phyloP scores from a whole-genome alignment of 2,329 filamentous ascomycete species.

The Colletotrichum destructivum region DNA sequence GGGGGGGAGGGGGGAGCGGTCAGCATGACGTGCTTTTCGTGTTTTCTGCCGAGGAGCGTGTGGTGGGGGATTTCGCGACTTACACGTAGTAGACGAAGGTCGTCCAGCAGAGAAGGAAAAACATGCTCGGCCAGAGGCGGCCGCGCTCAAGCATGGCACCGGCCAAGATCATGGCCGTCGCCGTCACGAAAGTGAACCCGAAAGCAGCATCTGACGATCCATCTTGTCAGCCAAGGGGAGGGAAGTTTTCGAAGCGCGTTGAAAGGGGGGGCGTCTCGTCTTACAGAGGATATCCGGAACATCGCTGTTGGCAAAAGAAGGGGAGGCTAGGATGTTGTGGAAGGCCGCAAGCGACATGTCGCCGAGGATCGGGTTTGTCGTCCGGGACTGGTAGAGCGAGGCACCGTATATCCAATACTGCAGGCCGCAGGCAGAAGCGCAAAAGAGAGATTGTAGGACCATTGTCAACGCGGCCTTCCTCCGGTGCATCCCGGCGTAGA shows the following conservation, averaged over 20 bases:
- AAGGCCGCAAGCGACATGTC: slow-evolving; percentile 55
- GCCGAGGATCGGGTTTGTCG: slow-evolving; percentile 53
- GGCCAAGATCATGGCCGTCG: slow-evolving; percentile 57
- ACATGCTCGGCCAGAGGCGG: slow-evolving; percentile 63
- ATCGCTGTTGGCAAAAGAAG: slow-evolving; percentile 54
- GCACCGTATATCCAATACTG: slow-evolving; percentile 65
- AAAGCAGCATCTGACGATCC: slow-evolving; percentile 49
- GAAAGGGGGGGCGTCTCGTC: neutral
- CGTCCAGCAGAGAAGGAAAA: slow-evolving; percentile 76
- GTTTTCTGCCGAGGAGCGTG: no score
- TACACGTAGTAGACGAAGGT: slow-evolving; percentile 73
- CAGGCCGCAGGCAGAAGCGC: slow-evolving; percentile 60
- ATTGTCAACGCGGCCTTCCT: slow-evolving; percentile 59
- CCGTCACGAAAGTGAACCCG: slow-evolving; percentile 56
- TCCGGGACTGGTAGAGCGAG: slow-evolving; percentile 57
- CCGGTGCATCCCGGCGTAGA: slow-evolving; percentile 57
- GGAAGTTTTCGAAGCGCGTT: no score
- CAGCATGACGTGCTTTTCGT: no score
- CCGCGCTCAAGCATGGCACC: slow-evolving; percentile 57
- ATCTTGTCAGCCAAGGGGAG: neutral
- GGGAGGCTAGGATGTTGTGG: slow-evolving; percentile 54
- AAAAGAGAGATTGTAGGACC: slow-evolving; percentile 64
- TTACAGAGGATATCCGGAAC: slow-evolving; percentile 54
- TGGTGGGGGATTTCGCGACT: slow-evolving; percentile 13
- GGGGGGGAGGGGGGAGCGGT: slow-evolving; percentile 11